A percentile compares a stretch with the other conserved stretches of the same genome.
Conservation (phyloP, 257 asterid species). For the Capsicum chinense region DNA sequence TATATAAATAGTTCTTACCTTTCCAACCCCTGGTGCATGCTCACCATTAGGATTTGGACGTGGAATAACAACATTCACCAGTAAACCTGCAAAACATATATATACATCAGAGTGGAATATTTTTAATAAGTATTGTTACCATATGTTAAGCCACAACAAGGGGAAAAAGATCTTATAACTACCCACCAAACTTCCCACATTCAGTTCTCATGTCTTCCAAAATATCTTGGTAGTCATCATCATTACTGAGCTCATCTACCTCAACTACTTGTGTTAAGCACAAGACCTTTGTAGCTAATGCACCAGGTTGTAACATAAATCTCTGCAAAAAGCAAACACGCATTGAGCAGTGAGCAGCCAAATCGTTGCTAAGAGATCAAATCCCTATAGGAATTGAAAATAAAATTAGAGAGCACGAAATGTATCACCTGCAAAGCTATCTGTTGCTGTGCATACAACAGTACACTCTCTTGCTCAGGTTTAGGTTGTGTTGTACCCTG, state of each 20-base stretch:
- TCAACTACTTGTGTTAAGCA: constrained; percentile 78
- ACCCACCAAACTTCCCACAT: constrained; percentile 71
- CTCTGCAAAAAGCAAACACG: constrained; percentile 56
- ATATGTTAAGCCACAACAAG: constrained; percentile 28
- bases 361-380: neutral
- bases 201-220: constrained; percentile 87
- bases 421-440: constrained; percentile 77
- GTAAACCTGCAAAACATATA: constrained; percentile 57
- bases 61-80: constrained; percentile 81
- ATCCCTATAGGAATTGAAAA: neutral
- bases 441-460: constrained; percentile 92
- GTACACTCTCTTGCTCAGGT: constrained; percentile 92
- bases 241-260: constrained; percentile 72
- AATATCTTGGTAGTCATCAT: constrained; percentile 82
- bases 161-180: neutral
- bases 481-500: constrained; percentile 84
- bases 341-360: neutral
- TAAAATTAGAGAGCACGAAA: neutral
- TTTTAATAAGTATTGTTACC: constrained; percentile 35
- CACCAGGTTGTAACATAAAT: constrained; percentile 62
- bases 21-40: constrained; percentile 83
- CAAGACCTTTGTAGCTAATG: constrained; percentile 75
- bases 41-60: constrained; percentile 80
- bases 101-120: neutral
- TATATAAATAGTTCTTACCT: constrained; percentile 53